Evolutionary conservation across 148 eudicot species (phyloP), one percentile per base, ranked within the genome.

Genomic region (Dysphania ambrosioides): DNA sequence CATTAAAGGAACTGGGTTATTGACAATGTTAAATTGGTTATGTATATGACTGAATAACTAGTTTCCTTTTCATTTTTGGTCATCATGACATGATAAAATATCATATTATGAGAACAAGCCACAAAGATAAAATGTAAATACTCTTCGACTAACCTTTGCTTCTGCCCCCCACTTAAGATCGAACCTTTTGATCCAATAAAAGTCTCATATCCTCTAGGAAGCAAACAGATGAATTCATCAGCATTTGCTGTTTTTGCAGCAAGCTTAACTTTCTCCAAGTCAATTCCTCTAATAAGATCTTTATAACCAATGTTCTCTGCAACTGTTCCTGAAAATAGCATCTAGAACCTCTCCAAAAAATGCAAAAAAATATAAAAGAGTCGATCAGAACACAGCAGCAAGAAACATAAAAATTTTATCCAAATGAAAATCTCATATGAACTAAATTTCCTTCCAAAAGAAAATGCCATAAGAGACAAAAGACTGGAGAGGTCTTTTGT

Each of bases 221-320:
- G 96, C 65, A 77, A 75, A 80, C 84, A 74, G 77, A 95, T 90
- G 81, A 95, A 95, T 71, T 90, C 97, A 79, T 86, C 91, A 57
- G 98, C 98, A 83, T 92, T 95, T 66, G 98, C 98, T 61, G 87
- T 92, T 88, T 72, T 78, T 69, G 98, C 91, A 31, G 96, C 97
- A 79, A 70, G 72, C 85, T 83, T 71, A 62, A 95, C 98, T 83
- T 84, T 89, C 77, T 87, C 92, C 87, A 85, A 81, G 83, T 95
- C 91, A 77, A 92, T 86, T 71, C 82, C 87, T 74, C 83, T 84
- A 64, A 76, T 82, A 68, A 90, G 62, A 79, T 92, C 98, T 86
- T 86, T 86, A 70, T 95, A 95, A 41, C 97, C 97, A 85, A 95
- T 88, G 80, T 92, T 95, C 85, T 95, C 96, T 61, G 96, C 92